Evolutionary conservation across 2,329 filamentous ascomycete species (phyloP).

Genomic region (Zymoseptoria ardabiliae): DNA sequence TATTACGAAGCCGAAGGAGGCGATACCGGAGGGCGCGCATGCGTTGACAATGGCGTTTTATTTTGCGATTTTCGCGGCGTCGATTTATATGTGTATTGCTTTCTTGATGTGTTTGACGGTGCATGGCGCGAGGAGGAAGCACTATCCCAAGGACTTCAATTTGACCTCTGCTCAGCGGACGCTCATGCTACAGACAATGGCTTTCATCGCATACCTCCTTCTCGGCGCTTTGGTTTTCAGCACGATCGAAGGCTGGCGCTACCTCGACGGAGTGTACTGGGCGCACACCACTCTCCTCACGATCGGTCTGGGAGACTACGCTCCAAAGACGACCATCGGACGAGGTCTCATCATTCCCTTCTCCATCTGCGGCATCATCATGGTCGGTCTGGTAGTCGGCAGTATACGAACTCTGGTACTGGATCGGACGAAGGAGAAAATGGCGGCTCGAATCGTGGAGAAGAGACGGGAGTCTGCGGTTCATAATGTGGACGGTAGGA

Average conservation of each 20-base stretch:
- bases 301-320: constrained; percentile 46
- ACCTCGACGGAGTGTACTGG: constrained; percentile 49
- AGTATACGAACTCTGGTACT: constrained; percentile 45
- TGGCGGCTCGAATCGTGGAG: constrained; percentile 44
- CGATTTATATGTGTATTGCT: constrained; percentile 49
- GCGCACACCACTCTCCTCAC: constrained; percentile 48
- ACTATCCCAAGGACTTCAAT: constrained; percentile 51
- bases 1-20: constrained; percentile 30
- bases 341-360: constrained; percentile 47
- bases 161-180: constrained; percentile 51
- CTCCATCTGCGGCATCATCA: constrained; percentile 48
- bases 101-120: constrained; percentile 50
- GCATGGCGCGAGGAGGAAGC: constrained; percentile 46
- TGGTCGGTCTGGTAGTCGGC: constrained; percentile 49
- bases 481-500: constrained; percentile 31
- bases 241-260: constrained; percentile 47
- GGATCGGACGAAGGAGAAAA: constrained; percentile 45
- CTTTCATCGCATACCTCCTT: constrained; percentile 43
- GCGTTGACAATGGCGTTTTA: constrained; percentile 52
- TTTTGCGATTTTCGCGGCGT: constrained; percentile 52
- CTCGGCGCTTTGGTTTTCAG: constrained; percentile 42
- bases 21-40: constrained; percentile 25
- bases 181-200: constrained; percentile 47
- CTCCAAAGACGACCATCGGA: constrained; percentile 44
- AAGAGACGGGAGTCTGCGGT: constrained; percentile 40